These are phyloP conservation scores for Chalciporus pseudorubinellus DNA, from an alignment of 768 basidiomycete species.

Conservation along the genomic window DNA sequence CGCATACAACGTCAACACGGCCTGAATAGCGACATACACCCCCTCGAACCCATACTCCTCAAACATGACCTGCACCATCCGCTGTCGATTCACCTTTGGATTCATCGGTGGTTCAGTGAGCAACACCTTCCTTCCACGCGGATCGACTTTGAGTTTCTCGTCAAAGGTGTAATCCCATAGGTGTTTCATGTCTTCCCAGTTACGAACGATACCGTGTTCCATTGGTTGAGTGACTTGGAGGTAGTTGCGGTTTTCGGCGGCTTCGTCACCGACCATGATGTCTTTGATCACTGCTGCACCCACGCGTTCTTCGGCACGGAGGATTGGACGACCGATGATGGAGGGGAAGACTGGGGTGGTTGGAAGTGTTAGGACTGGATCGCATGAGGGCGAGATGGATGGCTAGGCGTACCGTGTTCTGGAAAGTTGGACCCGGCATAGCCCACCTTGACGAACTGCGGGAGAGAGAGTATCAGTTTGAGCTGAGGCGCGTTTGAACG, in stretches of 20 bases:
- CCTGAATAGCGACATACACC: slow-evolving; percentile 98
- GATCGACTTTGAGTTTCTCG: slow-evolving; percentile 90
- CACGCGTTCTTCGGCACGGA: slow-evolving; percentile 95
- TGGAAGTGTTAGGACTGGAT: not conserved
- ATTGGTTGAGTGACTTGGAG: slow-evolving; percentile 97
- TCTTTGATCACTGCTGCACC: slow-evolving; percentile 87
- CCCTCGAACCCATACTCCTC: slow-evolving; percentile 96
- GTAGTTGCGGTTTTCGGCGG: slow-evolving; percentile 89
- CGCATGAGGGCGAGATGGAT: not conserved
- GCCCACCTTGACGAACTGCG: slow-evolving; percentile 86
- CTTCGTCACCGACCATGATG: slow-evolving; percentile 98
- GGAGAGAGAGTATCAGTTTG: not conserved
- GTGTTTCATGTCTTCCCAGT: slow-evolving; percentile 99
- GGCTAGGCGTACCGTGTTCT: slow-evolving; percentile 63
- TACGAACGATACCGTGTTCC: slow-evolving; percentile 98
- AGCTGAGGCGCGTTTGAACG: slow-evolving; percentile 8
- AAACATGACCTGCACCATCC: slow-evolving; percentile 99
- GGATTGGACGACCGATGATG: slow-evolving; percentile 92
- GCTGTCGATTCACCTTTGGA: slow-evolving; percentile 86
- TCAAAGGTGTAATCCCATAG: slow-evolving; percentile 99
- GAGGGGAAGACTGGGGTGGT: slow-evolving; percentile 81
- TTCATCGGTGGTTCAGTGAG: slow-evolving; percentile 99
- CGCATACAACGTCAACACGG: slow-evolving; percentile 95
- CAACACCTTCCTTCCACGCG: slow-evolving; percentile 82
- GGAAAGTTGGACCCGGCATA: slow-evolving; percentile 95